Conservation (phyloP, 768 basidiomycete species). For the Rhizopogon sp. region DNA sequence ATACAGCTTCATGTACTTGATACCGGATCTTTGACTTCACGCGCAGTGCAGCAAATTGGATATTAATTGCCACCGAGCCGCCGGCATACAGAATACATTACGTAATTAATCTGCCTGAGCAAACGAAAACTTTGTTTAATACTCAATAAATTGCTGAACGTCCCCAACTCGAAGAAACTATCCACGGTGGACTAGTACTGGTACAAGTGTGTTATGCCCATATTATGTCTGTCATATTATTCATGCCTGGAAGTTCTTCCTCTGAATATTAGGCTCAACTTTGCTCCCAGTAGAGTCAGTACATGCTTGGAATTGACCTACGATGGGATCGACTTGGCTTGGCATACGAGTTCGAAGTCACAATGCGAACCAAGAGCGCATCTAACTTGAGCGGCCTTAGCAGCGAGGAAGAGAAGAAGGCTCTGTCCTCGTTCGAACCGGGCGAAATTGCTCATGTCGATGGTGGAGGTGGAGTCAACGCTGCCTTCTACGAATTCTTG, state of each 20-base stretch:
- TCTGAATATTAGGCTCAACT: not conserved
- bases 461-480: conserved; percentile 3
- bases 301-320: conserved; percentile 5
- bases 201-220: not conserved
- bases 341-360: conserved; percentile 7
- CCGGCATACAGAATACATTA: no score
- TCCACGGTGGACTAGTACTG: not conserved
- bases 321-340: conserved; percentile 8
- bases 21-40: no score
- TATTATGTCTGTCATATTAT: not conserved
- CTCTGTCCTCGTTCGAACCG: conserved; percentile 2
- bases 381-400: conserved; percentile 1
- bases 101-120: no score
- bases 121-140: not conserved
- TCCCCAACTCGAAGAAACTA: no score
- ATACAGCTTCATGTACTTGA: no score
- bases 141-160: not conserved
- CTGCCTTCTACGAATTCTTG: conserved; percentile 8
- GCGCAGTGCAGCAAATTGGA: no score
- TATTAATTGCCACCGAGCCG: no score
- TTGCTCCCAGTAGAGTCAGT: not conserved
- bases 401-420: not conserved
- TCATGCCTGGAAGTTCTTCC: not conserved
- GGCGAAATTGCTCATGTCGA: conserved; percentile 9
- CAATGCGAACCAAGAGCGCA: conserved; percentile 3